Percentiles rank a stretch among this genome's conserved stretches.
Conservation (phyloP, 495 filamentous ascomycete species). For the Thermothielavioides terrestris region DNA sequence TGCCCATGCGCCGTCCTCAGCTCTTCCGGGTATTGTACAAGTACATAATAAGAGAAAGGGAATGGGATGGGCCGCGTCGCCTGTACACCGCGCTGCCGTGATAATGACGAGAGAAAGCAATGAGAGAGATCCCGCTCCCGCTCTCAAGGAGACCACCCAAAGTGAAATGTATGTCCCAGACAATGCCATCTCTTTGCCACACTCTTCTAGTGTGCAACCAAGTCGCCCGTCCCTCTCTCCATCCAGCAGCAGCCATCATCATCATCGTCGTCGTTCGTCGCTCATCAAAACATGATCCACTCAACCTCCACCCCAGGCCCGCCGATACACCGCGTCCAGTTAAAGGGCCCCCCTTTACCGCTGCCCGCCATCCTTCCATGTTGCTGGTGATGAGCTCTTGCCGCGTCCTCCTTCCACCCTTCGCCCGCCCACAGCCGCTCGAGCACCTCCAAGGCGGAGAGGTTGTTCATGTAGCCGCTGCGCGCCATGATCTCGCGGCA, state of each 20-base stretch:
- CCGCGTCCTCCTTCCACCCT: conserved; percentile 32
- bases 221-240: neutral
- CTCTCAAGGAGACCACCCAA: neutral
- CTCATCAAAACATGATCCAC: conserved; percentile 76
- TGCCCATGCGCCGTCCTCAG: conserved; percentile 1
- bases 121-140: neutral
- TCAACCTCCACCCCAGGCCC: conserved; percentile 60
- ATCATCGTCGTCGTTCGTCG: too few species aligned
- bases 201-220: neutral
- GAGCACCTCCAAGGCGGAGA: conserved; percentile 74
- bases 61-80: neutral
- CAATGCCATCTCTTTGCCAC: too few species aligned
- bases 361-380: neutral
- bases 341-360: conserved; percentile 46
- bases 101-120: neutral
- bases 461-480: conserved; percentile 86
- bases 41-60: neutral
- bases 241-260: neutral
- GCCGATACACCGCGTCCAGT: conserved; percentile 71
- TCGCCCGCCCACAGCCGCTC: conserved; percentile 71
- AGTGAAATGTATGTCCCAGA: neutral
- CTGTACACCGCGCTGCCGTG: neutral
- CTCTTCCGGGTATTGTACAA: conserved; percentile 6
- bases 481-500: conserved; percentile 81
- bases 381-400: conserved; percentile 2